These are phyloP conservation scores for Laburnicola sp. DNA, from an alignment of 2,329 filamentous ascomycete genomes.

Conservation along the genomic window DNA sequence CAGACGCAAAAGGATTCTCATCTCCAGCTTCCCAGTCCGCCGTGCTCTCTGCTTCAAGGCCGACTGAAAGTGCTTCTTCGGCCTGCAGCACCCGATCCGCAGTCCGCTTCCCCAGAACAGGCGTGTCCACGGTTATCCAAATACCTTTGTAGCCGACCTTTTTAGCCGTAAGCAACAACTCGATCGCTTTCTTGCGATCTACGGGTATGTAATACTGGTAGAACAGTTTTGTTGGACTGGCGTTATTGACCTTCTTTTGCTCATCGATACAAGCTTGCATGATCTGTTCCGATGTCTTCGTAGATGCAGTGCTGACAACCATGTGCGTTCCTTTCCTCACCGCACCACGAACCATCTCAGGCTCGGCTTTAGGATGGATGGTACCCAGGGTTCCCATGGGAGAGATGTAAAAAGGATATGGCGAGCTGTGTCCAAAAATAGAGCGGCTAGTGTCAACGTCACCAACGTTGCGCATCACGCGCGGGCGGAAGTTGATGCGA, in stretches of 20 bases:
- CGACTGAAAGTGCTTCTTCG: slow-evolving; percentile 54
- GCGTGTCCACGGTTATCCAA: slow-evolving; percentile 45
- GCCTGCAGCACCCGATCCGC: slow-evolving; percentile 45
- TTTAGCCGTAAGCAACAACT: slow-evolving; percentile 38
- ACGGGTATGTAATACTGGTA: slow-evolving; percentile 46
- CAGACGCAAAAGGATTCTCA: slow-evolving; percentile 60
- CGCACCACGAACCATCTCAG: slow-evolving; percentile 42
- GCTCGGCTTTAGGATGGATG: slow-evolving; percentile 42
- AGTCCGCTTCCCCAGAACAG: slow-evolving; percentile 40
- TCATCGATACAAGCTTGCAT: slow-evolving; percentile 35
- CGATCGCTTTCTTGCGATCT: slow-evolving; percentile 34
- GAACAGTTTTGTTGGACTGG: slow-evolving; percentile 36
- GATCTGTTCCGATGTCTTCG: slow-evolving; percentile 38
- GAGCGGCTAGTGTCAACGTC: slow-evolving; percentile 34
- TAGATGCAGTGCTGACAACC: slow-evolving; percentile 42
- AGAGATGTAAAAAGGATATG: slow-evolving; percentile 46
- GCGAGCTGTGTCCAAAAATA: slow-evolving; percentile 41
- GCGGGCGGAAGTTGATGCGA: slow-evolving; percentile 42
- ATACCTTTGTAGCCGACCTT: slow-evolving; percentile 39
- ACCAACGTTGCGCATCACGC: slow-evolving; percentile 42
- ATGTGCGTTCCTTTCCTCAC: slow-evolving; percentile 41
- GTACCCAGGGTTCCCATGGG: slow-evolving; percentile 45
- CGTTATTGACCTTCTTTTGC: slow-evolving; percentile 26
- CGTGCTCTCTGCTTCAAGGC: slow-evolving; percentile 55
- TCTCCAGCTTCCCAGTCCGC: slow-evolving; percentile 58